phyloP scores from a whole-genome alignment of 352 stramenopile species.

The Halophytophthora polymorphica region DNA sequence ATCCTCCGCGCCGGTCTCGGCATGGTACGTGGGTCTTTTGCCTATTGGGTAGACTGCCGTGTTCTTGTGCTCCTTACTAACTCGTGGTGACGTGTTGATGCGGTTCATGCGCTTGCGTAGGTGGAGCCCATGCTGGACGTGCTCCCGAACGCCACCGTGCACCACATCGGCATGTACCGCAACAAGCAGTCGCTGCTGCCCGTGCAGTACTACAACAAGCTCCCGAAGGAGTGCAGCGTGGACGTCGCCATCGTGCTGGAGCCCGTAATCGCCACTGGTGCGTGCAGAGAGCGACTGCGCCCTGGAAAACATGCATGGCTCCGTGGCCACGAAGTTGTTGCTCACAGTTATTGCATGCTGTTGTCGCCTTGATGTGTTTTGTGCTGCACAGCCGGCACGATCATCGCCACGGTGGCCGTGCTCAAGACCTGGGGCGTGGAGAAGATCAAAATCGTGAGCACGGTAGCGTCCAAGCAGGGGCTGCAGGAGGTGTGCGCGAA shows the following conservation, averaged over 20 bases:
- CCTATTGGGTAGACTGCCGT: neutral
- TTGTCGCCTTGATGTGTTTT: neutral
- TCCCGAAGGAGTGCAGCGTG: slow-evolving; percentile 92
- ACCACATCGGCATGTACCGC: slow-evolving; percentile 97
- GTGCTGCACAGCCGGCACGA: slow-evolving; percentile 70
- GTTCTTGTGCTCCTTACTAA: neutral
- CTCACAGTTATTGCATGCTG: neutral
- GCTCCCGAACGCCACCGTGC: slow-evolving; percentile 92
- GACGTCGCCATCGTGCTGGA: slow-evolving; percentile 96
- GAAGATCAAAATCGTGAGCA: slow-evolving; percentile 92
- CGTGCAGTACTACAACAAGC: slow-evolving; percentile 99
- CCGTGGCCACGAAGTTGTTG: neutral
- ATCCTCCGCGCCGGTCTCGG: slow-evolving; percentile 93
- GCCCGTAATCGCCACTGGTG: slow-evolving; percentile 94
- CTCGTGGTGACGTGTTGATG: neutral
- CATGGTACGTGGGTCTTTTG: slow-evolving; percentile 44
- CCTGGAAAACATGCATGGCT: neutral
- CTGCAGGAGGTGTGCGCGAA: slow-evolving; percentile 78
- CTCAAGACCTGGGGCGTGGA: slow-evolving; percentile 94
- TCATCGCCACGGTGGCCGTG: slow-evolving; percentile 94
- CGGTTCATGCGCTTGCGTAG: slow-evolving; percentile 43
- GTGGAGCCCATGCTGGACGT: slow-evolving; percentile 96
- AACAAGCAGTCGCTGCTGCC: slow-evolving; percentile 90
- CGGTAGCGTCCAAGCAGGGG: slow-evolving; percentile 91
- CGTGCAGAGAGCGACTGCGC: neutral